Base-by-base conservation (phyloP, 1,139 yeast genomes). In the Diutina sp. region DNA sequence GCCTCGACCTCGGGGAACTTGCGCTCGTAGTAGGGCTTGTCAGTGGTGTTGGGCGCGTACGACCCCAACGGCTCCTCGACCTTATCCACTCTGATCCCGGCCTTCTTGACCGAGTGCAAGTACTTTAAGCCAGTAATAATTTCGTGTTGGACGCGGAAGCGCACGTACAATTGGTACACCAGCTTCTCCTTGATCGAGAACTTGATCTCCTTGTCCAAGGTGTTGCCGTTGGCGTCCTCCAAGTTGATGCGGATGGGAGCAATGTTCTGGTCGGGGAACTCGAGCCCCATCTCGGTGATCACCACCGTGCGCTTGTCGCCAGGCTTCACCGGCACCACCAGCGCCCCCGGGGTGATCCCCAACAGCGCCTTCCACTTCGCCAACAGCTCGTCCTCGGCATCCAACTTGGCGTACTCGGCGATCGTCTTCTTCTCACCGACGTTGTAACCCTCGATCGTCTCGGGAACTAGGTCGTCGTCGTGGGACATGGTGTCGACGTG, bases 281-380 rank as follows among this genome's bases (percentile, higher is more conserved):
- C 71, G 63, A 90, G 76, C 7, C 88, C 80, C 82, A 89, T 84
- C 65, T 87, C 90, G 55, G 86, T 77, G 58, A 90, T 80, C 8
- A 90, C 95, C 28, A 90, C 96, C 62, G 81, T 83, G 59, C 97
- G 79, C 56, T 74, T 74, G 67, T 90, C 97, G 32, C 85, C 87
- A 4, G 89, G 80, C 60, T 75, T 74, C 46, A 85, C 82, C 1
- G 93, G 90, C 59, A 85, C 74, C 46, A 84, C 81, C 6, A 82
- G 76, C 4, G 77, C 67, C 59, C 73, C 76, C 30, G 75, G 71
- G 46, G 83, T 67, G 60, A 90, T 75, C 0, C 98, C 98, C 50
- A 91, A 75, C 1, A 96, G 87, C 58, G 85, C 90, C 71, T 91
- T 91, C 98, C 98, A 91, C 69, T 88, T 89, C 61, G 87, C 89